Percentiles rank a stretch among this genome's conserved stretches.
These are phyloP conservation scores for Dactylellina leptospora DNA, from an alignment of 2,329 filamentous ascomycete species.

Conservation along the genomic window DNA sequence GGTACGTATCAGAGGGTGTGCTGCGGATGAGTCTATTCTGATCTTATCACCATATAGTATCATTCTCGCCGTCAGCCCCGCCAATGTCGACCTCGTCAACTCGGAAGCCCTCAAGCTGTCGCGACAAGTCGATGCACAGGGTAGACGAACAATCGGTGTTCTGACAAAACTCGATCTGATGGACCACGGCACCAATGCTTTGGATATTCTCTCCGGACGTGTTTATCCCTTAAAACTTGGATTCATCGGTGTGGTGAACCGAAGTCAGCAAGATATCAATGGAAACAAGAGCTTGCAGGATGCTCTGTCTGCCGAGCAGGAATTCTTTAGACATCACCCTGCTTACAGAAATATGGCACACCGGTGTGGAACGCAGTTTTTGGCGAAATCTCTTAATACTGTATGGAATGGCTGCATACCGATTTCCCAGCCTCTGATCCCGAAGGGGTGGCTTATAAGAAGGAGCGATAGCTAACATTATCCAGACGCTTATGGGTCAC, in stretches of 20 bases:
- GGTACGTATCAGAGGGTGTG: constrained; percentile 8
- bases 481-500: constrained; percentile 84
- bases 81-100: constrained; percentile 98
- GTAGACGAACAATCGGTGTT: constrained; percentile 93
- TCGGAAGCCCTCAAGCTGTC: constrained; percentile 97
- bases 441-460: constrained; percentile 24
- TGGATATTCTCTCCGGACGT: constrained; percentile 95
- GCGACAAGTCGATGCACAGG: constrained; percentile 93
- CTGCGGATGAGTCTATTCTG: no score
- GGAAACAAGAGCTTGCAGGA: constrained; percentile 94
- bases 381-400: constrained; percentile 92
- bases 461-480: constrained; percentile 20
- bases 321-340: constrained; percentile 97
- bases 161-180: constrained; percentile 97
- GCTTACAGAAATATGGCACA: constrained; percentile 96
- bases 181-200: constrained; percentile 97
- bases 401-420: constrained; percentile 54
- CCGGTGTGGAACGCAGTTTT: constrained; percentile 89
- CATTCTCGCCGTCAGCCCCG: constrained; percentile 92
- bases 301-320: constrained; percentile 84
- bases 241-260: constrained; percentile 97
- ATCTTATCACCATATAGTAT: constrained; percentile 69
- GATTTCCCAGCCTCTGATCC: not conserved
- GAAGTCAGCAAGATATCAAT: constrained; percentile 97
- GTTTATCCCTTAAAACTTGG: constrained; percentile 97